These are phyloP conservation scores for Penicillium flavigenum DNA, from an alignment of 495 filamentous ascomycete species.

Conservation along the genomic window DNA sequence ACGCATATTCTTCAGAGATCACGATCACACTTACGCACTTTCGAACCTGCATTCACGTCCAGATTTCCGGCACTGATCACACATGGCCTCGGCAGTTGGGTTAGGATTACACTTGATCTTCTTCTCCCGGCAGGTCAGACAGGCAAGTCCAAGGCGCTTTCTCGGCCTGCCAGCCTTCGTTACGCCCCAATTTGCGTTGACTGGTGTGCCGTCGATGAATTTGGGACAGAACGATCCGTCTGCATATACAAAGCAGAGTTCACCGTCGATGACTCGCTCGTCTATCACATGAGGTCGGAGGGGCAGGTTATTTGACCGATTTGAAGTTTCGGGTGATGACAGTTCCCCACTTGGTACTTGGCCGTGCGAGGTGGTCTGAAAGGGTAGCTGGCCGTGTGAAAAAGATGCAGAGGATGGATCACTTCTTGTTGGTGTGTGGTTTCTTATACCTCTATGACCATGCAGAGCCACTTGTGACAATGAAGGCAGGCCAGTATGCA, in stretches of 20 bases:
- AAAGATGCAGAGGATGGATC: conserved; percentile 21
- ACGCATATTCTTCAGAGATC: conserved; percentile 1
- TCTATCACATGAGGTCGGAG: conserved; percentile 48
- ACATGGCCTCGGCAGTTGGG: conserved; percentile 59
- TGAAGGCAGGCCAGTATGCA: conserved; percentile 33
- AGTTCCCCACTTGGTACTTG: conserved; percentile 17
- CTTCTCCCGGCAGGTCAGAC: conserved; percentile 88
- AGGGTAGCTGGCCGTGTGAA: conserved; percentile 16
- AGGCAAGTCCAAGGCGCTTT: conserved; percentile 85
- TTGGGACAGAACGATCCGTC: conserved; percentile 82
- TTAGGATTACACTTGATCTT: conserved; percentile 96
- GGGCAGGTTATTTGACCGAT: conserved; percentile 19
- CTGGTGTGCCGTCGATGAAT: conserved; percentile 77
- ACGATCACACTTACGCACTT: conserved; percentile 67
- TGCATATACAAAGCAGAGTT: conserved; percentile 84
- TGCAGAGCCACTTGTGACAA: conserved; percentile 38
- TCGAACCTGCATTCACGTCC: conserved; percentile 81
- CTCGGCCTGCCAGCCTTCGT: conserved; percentile 91
- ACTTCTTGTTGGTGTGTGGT: conserved; percentile 24
- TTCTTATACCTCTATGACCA: conserved; percentile 20
- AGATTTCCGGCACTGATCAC: conserved; percentile 88
- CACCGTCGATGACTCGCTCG: conserved; percentile 61
- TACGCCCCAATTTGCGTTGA: conserved; percentile 90
- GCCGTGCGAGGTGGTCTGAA: conserved; percentile 24
- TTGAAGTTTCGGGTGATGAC: conserved; percentile 25